Evolutionary conservation across 2,329 filamentous ascomycete species (phyloP).

Genomic region (Annulohypoxylon truncatum): DNA sequence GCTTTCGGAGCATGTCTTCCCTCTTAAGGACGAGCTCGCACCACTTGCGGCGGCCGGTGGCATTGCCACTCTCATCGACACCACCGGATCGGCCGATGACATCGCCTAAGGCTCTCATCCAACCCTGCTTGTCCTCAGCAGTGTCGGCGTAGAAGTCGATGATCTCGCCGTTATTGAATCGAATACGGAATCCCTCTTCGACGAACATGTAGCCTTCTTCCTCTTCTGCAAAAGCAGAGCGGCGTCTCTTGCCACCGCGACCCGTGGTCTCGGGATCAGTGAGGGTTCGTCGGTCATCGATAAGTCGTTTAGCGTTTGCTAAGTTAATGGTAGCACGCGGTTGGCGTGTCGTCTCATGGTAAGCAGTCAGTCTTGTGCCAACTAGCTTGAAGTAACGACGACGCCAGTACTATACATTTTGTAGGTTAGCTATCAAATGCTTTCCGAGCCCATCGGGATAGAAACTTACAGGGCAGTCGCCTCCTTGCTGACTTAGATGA

Average conservation of each 20-base stretch:
- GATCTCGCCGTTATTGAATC: constrained; percentile 96
- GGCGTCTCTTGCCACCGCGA: constrained; percentile 81
- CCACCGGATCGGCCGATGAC: constrained; percentile 68
- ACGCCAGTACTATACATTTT: constrained; percentile 82
- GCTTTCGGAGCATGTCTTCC: constrained; percentile 68
- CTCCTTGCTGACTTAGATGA: constrained; percentile 93
- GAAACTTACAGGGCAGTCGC: constrained; percentile 90
- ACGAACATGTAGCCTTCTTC: constrained; percentile 99
- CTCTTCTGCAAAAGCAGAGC: constrained; percentile 96
- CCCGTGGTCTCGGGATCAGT: constrained; percentile 85
- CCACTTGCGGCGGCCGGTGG: constrained; percentile 68
- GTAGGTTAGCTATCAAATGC: constrained; percentile 52
- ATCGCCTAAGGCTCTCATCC: constrained; percentile 90
- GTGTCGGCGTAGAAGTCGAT: constrained; percentile 99
- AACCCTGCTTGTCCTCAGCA: constrained; percentile 86
- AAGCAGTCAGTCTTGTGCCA: constrained; percentile 91
- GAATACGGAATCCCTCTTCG: constrained; percentile 98
- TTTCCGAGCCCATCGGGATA: neutral
- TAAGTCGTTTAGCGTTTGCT: constrained; percentile 89
- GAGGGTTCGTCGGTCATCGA: constrained; percentile 88
- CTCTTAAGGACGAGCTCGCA: constrained; percentile 74
- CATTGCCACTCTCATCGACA: constrained; percentile 58
- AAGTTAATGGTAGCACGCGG: constrained; percentile 97
- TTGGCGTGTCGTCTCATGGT: constrained; percentile 94
- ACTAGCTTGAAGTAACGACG: constrained; percentile 96